These are phyloP conservation scores for Termitomyces titanicus DNA, from an alignment of 768 basidiomycete species.

Conservation along the genomic window DNA sequence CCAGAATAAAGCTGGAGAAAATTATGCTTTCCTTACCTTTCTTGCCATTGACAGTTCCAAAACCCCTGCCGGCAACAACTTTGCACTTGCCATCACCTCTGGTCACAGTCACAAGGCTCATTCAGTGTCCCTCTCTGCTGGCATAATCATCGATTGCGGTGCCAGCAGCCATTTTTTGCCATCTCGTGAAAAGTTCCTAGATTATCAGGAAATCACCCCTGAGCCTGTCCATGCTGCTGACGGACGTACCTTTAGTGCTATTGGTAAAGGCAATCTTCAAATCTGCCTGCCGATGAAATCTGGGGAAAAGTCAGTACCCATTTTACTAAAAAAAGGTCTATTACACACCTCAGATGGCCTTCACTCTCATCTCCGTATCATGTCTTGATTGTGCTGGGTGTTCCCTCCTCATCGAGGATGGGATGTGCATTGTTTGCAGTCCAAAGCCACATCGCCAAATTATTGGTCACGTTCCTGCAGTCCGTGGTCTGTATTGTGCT, in stretches of 20 bases:
- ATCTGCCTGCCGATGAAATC: background rate
- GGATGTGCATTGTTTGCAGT: constrained; percentile 22
- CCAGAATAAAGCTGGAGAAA: too few species aligned
- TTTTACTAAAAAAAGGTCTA: background rate
- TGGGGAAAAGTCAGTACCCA: background rate
- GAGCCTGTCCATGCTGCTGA: constrained; percentile 8
- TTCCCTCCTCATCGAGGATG: constrained; percentile 10
- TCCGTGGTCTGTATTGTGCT: constrained; percentile 24
- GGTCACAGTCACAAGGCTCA: too few species aligned
- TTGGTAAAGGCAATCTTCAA: background rate
- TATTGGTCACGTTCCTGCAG: constrained; percentile 20
- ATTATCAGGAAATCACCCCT: constrained; percentile 6
- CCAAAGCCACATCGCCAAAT: background rate
- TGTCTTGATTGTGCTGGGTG: constrained; percentile 16
- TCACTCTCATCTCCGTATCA: constrained; percentile 24
- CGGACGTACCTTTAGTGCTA: background rate
- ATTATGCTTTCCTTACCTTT: too few species aligned
- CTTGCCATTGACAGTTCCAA: too few species aligned
- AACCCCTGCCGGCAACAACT: too few species aligned
- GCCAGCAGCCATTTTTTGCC: too few species aligned
- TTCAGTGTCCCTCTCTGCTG: too few species aligned
- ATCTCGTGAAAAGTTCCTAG: too few species aligned
- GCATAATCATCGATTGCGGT: too few species aligned
- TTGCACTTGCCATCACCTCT: too few species aligned
- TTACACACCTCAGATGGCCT: constrained; percentile 11